Base-by-base conservation (phyloP, 2,329 filamentous ascomycete genomes). In the Paraphaeosphaeria sporulosa region DNA sequence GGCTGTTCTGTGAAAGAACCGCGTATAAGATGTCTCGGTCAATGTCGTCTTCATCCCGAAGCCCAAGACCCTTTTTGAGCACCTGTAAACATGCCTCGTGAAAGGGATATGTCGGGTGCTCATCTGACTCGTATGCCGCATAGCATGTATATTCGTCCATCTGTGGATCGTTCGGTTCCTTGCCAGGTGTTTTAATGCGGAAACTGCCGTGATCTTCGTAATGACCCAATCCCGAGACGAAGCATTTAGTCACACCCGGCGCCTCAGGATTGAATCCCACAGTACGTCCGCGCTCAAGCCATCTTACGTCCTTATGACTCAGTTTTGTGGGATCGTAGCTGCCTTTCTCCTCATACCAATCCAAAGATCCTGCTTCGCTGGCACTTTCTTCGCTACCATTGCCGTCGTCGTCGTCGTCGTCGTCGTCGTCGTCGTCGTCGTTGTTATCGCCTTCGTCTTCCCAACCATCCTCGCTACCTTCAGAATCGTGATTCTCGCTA, bases 11-110 rank as follows among this genome's bases (percentile, higher is more conserved):
- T 27, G 55, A 63, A 57, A 19, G 44, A 44, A 27, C 8, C 34
- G 19, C 9, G 19, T 65, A 64, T n/a, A 71, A 47, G 1, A 59
- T 30, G 17, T 71, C 60, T 42, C 61, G 67, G 19, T 69, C 44
- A 12, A 71, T 59, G 8, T 48, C 50, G 0, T 30, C 43, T 4
- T 34, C 21, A 12, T 62, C 49, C 0, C 49, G 25, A 8, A 63
- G 66, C 10, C 30, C 34, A 3, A 70, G n/a, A 17, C 42, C 55
- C 25, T 53, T 57, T 8, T 63, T 60, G 1, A 72, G 62, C 32
- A 71, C 44, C 10, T 61, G 44, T 49, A 62, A 65, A 30, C 70
- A 72, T 1, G 58, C 58, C 27, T 65, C 60, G 50, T 71, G 69
- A 23, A 71, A 68, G 3, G 67, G 68, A 49, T 60, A 70, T 13